Base-by-base conservation (phyloP, 768 basidiomycete genomes). In the Vararia minispora region DNA sequence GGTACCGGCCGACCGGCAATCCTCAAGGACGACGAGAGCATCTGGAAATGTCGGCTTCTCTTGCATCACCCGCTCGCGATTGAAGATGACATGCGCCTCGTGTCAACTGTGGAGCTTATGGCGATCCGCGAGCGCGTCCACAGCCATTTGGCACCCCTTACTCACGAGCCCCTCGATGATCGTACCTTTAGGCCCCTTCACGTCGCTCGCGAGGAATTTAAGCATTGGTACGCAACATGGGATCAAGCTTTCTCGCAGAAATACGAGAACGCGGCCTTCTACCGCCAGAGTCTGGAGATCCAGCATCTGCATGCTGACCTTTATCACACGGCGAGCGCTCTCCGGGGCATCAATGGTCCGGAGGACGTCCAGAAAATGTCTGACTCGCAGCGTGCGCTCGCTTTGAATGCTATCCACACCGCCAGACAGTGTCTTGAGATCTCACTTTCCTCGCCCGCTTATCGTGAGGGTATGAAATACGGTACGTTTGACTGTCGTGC, bases 1-100 rank as follows among this genome's bases (percentile, higher is more conserved):
- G 92, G 91, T 3, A 94, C 86, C 28, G 91, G 91, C 8, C 80
- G 91, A 25, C 90, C 91, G 2, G 87, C 90, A 1, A 88, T 95
- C 31, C 64, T 95, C 21, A 84, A 86, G 51, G 88, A 94, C 43
- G 91, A 97, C 49, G 90, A 92, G 54, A 83, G 87, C 35, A 90
- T 97, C 42, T 71, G 68, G 52, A 74, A 85, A 43, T 88, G 85
- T 48, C 76, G 82, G 25, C 64, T 79, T 32, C 67, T 97, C 14
- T 62, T 95, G 17, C 76, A 79, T 46, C 91, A 95, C 55, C 91
- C 91, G 26, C 62, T 94, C 21, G 74, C 87, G 11, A 85, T 94
- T 43, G 80, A 88, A 51, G 90, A 94, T 47, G 91, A 97, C 52
- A 90, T 89, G 75, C 81, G 91, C 41, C 74, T 97, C 11, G 86